Percentiles rank a stretch among this genome's conserved stretches.
Evolutionary conservation across 2,329 filamentous ascomycete species (phyloP).

Genomic region (Cadophora sp.): DNA sequence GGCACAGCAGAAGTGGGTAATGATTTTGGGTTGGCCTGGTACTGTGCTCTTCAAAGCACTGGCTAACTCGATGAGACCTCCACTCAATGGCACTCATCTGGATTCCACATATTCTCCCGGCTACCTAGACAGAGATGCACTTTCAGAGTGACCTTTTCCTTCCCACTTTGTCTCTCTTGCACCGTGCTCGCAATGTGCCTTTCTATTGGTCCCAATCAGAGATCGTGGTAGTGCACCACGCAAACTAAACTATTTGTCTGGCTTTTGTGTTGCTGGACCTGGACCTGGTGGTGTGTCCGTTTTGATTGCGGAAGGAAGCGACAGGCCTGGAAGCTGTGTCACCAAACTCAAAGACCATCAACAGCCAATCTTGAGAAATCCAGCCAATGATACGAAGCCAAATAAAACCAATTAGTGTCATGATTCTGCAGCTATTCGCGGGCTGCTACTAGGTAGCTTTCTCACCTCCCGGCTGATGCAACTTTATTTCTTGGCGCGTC

Average conservation of each 20-base stretch:
- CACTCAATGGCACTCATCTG: not conserved
- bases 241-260: not conserved
- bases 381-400: not conserved
- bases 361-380: not conserved
- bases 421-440: not conserved
- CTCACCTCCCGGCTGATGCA: conserved; percentile 4
- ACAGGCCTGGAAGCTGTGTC: conserved; percentile 5
- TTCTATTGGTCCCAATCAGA: conserved; percentile 10
- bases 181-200: not conserved
- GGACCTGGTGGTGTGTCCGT: not conserved
- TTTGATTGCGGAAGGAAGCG: not conserved
- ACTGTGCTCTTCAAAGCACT: not conserved
- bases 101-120: not conserved
- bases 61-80: not conserved
- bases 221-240: not conserved
- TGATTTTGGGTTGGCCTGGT: too few relatives aligned
- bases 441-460: not conserved
- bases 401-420: not conserved
- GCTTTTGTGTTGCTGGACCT: not conserved
- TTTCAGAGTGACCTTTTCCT: not conserved
- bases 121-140: not conserved
- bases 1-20: too few relatives aligned
- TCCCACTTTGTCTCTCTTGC: not conserved
- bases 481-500: conserved; percentile 22
- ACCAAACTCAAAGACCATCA: not conserved